Percentiles rank a stretch among this genome's conserved stretches.
These are phyloP conservation scores for Mollisia scopiformis DNA, from an alignment of 2,329 filamentous ascomycete genomes.

Conservation along the genomic window DNA sequence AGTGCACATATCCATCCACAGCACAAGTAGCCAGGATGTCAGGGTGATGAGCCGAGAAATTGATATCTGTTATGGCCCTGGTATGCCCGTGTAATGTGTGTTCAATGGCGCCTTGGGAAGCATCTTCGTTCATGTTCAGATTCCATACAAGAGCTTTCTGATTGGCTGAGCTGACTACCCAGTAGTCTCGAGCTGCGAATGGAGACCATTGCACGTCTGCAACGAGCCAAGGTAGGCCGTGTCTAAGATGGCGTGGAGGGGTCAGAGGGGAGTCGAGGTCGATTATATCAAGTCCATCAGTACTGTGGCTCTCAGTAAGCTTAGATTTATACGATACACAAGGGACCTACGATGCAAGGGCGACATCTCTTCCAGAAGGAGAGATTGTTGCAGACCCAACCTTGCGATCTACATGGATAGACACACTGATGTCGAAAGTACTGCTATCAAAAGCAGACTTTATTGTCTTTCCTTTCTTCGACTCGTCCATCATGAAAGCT, in stretches of 20 bases:
- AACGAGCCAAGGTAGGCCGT: conserved; percentile 90
- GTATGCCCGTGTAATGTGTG: conserved; percentile 85
- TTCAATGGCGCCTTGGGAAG: conserved; percentile 72
- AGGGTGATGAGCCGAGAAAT: conserved; percentile 91
- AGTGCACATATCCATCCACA: conserved; percentile 90
- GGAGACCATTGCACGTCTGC: conserved; percentile 98
- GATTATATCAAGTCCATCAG: conserved; percentile 87
- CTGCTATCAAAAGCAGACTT: conserved; percentile 80
- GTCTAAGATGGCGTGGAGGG: conserved; percentile 80
- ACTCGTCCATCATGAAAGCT: conserved; percentile 35
- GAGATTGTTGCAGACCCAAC: conserved; percentile 94
- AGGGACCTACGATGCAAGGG: conserved; percentile 70
- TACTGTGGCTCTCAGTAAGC: conserved; percentile 40
- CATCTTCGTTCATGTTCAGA: conserved; percentile 72
- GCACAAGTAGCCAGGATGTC: conserved; percentile 89
- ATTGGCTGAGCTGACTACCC: conserved; percentile 93
- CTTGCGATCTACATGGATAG: conserved; percentile 72
- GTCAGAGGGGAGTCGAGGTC: conserved; percentile 90
- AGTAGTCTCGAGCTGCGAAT: conserved; percentile 85
- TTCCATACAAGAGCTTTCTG: conserved; percentile 96
- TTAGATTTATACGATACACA: background rate
- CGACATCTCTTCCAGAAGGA: conserved; percentile 86
- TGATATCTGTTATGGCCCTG: conserved; percentile 92
- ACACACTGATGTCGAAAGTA: conserved; percentile 83
- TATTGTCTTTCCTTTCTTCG: conserved; percentile 60